Conservation (phyloP, 306 rosid species). For the Phaseolus lunatus region DNA sequence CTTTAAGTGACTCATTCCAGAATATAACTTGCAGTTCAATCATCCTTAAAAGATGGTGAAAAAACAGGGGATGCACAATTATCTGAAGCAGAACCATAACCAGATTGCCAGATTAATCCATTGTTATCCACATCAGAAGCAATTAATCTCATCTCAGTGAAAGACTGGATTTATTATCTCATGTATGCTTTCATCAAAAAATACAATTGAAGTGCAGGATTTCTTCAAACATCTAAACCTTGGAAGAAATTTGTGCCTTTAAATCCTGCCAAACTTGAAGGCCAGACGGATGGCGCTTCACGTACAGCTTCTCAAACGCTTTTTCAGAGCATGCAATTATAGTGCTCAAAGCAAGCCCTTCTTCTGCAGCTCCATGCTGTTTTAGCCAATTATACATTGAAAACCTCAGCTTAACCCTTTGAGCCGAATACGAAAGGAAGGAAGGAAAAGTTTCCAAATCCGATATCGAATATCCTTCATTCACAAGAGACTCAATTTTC, state of each 20-base stretch:
- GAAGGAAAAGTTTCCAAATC: constrained; percentile 63
- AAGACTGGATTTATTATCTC: neutral
- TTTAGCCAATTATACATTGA: constrained; percentile 78
- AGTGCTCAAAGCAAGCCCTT: constrained; percentile 68
- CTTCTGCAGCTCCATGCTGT: constrained; percentile 53
- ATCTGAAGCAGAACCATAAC: constrained; percentile 14
- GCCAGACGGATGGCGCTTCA: constrained; percentile 72
- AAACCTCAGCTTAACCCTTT: constrained; percentile 67
- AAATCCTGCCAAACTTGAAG: constrained; percentile 71
- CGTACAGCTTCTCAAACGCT: constrained; percentile 51
- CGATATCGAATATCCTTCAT: constrained; percentile 71
- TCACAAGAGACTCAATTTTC: constrained; percentile 67
- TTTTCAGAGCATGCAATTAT: constrained; percentile 62
- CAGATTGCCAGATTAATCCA: constrained; percentile 22
- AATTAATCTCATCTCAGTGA: neutral
- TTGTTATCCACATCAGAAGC: neutral
- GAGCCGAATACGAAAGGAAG: constrained; percentile 55
- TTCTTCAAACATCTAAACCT: constrained; percentile 8
- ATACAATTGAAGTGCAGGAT: neutral
- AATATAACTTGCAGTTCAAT: constrained; percentile 26
- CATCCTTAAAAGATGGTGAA: constrained; percentile 14
- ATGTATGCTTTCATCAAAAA: neutral
- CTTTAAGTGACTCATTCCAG: constrained; percentile 19
- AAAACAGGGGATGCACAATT: constrained; percentile 10
- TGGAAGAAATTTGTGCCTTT: constrained; percentile 50